Evolutionary conservation across 2,329 filamentous ascomycete species (phyloP).

Genomic region (Sarocladium brachiariae): DNA sequence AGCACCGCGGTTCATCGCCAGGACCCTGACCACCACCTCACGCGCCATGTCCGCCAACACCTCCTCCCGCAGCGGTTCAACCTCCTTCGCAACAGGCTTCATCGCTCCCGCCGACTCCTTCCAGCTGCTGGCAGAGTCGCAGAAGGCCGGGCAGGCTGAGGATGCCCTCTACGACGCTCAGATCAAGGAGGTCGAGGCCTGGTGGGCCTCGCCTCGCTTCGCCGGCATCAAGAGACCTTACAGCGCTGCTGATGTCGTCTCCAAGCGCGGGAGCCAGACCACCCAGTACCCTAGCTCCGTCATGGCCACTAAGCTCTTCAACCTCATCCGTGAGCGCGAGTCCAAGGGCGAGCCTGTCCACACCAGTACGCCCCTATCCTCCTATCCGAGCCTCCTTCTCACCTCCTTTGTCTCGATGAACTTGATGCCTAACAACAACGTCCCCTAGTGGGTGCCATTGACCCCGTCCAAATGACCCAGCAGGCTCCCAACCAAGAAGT

Average conservation of each 20-base stretch:
- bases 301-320: conserved; percentile 93
- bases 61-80: conserved; percentile 19
- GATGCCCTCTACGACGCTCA: conserved; percentile 81
- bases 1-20: conserved; percentile 18
- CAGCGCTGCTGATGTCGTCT: conserved; percentile 82
- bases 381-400: too few relatives aligned
- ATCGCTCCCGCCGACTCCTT: conserved; percentile 63
- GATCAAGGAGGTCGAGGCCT: conserved; percentile 75
- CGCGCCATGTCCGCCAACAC: conserved; percentile 20
- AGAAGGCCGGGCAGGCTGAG: conserved; percentile 74
- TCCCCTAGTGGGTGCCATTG: conserved; percentile 80
- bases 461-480: conserved; percentile 99
- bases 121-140: conserved; percentile 70
- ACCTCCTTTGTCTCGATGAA: background rate
- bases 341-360: conserved; percentile 82
- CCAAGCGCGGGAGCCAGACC: conserved; percentile 81
- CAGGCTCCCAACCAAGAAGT: conserved; percentile 95
- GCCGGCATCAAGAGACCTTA: conserved; percentile 89
- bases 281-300: conserved; percentile 87
- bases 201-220: conserved; percentile 84
- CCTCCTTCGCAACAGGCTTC: conserved; percentile 12
- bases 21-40: conserved; percentile 24
- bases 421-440: background rate
- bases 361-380: conserved; percentile 63
- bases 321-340: conserved; percentile 71